Evolutionary conservation across 495 filamentous ascomycete species (phyloP).

Genomic region (Tuber borchii): DNA sequence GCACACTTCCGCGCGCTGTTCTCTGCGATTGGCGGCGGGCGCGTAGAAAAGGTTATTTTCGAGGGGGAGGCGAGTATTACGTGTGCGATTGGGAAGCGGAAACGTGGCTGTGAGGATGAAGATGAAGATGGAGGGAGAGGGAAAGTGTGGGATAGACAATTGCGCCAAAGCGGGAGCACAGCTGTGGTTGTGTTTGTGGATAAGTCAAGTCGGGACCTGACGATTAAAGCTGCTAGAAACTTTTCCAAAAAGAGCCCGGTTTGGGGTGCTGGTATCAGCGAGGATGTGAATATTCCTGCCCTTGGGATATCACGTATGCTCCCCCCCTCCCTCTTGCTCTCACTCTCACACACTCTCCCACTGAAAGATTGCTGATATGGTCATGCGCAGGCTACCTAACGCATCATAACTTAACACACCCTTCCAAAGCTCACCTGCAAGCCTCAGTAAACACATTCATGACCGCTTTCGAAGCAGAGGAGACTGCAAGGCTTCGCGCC

Average conservation of each 20-base stretch:
- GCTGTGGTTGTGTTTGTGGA: conserved; percentile 81
- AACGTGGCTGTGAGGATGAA: conserved; percentile 49
- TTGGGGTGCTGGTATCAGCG: conserved; percentile 58
- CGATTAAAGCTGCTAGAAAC: conserved; percentile 65
- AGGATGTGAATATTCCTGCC: conserved; percentile 48
- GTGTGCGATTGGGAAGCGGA: conserved; percentile 58
- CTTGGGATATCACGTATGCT: conserved; percentile 53
- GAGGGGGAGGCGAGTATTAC: conserved; percentile 48
- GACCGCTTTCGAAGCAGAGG: conserved; percentile 58
- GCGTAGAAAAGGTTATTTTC: conserved; percentile 70
- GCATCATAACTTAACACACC: conserved; percentile 64
- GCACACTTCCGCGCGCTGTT: conserved; percentile 69
- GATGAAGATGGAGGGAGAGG: conserved; percentile 49
- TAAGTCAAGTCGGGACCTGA: conserved; percentile 61
- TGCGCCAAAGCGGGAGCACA: conserved; percentile 65
- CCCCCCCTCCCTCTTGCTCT: background rate
- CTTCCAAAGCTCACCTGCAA: conserved; percentile 58
- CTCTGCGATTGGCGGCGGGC: conserved; percentile 61
- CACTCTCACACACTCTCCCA: conserved; percentile 5
- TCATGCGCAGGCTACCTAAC: conserved; percentile 51
- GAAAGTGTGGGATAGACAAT: conserved; percentile 66
- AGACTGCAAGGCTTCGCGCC: conserved; percentile 59
- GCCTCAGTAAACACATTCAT: conserved; percentile 74
- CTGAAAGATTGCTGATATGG: conserved; percentile 3
- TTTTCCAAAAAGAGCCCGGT: conserved; percentile 50